Evolutionary conservation across 1,284 basidiomycete genomes (phyloP), one percentile per base, ranked within the genome.

Genomic region (Athelia psychrophila): DNA sequence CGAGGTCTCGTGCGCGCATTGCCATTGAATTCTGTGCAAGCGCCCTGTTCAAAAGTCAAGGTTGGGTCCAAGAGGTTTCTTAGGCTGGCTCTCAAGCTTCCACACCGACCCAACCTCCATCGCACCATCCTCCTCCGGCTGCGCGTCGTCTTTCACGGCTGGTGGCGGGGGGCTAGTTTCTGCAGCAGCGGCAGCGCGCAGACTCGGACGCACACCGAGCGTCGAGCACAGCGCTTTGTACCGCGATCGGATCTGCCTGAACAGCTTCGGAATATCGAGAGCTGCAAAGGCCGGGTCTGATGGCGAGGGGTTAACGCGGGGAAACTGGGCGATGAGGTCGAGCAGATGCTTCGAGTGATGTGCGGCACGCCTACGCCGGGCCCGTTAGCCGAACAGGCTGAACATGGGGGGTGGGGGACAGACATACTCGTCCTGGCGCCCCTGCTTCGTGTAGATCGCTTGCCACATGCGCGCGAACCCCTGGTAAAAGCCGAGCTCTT

Each of bases 401-500:
- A 53, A 56, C 30, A 13, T 46, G 12, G 51, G 27, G 25, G 27
- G 50, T 47, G 49, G 49, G 46, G 16, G 46, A 36, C 46, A 24
- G 18, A 72, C 78, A 56, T 60, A 86, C 83, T 81, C 78, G 54
- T 82, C 75, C 15, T 62, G 62, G 18, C 62, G 63, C 46, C 70
- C 68, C 48, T 74, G 73, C 46, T 64, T 66, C 20, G 66, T 61
- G 40, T 72, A 74, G 50, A 85, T 64, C 1, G 74, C 72, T 50
- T 74, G 65, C 89, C 91, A 97, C 54, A 87, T 79, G 49, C 63
- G 57, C 3, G 93, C 91, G 63, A 89, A 88, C 2, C 94, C 95
- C 62, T 92, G 81, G 65, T 96, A 96, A 65, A 88, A 98, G 2
- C 91, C 95, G 5, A 98, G 79, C 67, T 98, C 96, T 68, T 97